Percentiles rank a stretch among this genome's conserved stretches.
Evolutionary conservation across 208 protist species (phyloP).

Genomic region (Wallacemonas rigidus): DNA sequence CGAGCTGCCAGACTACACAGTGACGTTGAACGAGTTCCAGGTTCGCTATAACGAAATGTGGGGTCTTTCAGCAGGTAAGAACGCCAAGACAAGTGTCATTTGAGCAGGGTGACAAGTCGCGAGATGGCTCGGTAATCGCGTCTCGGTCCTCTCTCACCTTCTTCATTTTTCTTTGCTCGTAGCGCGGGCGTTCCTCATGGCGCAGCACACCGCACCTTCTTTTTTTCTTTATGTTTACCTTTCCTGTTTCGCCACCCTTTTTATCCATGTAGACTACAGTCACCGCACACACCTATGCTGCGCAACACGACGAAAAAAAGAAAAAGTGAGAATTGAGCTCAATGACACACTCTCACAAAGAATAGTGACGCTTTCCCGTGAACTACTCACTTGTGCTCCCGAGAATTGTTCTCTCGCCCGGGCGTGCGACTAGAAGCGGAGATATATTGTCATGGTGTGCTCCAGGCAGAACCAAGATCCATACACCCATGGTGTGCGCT

Average conservation of each 20-base stretch:
- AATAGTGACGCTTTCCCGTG: too few relatives aligned
- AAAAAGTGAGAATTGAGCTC: conserved; percentile 2
- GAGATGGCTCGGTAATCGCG: too few relatives aligned
- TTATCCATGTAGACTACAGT: neutral
- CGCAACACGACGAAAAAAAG: neutral
- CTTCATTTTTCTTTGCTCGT: neutral
- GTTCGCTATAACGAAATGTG: conserved; percentile 76
- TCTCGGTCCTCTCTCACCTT: neutral
- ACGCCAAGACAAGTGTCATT: conserved; percentile 15
- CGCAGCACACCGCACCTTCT: neutral
- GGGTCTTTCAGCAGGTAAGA: conserved; percentile 14
- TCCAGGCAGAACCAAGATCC: too few relatives aligned
- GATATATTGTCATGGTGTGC: too few relatives aligned
- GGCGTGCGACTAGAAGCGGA: too few relatives aligned
- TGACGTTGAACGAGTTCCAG: conserved; percentile 80
- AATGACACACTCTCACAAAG: conserved; percentile 2
- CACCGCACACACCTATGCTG: neutral
- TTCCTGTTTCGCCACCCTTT: neutral
- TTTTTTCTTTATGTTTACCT: neutral
- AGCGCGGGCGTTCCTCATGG: too few relatives aligned
- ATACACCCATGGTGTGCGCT: too few relatives aligned
- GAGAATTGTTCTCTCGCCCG: too few relatives aligned
- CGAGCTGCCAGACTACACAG: conserved; percentile 38
- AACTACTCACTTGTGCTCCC: too few relatives aligned
- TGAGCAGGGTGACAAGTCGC: neutral